Base-by-base conservation (phyloP, 495 filamentous ascomycete genomes). In the Amniculicola lignicola region DNA sequence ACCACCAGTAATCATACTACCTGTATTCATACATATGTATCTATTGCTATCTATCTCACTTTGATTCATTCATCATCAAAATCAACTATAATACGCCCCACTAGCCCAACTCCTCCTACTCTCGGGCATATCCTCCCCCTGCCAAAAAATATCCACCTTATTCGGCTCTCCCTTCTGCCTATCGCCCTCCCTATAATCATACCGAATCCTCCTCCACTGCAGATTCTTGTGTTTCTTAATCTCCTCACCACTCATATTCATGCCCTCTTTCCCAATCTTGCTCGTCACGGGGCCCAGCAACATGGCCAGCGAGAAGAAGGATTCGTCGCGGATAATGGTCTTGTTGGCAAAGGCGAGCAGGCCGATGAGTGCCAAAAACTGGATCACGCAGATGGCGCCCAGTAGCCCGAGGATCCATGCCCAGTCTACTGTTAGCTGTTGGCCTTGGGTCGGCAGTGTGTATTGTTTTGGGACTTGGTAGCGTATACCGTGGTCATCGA, bases 111-210 rank as follows among this genome's bases (percentile, higher is more conserved):
- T 55, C 28, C 51, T 35, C 35, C 51, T 50, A 3, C 14, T 15
- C 38, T 56, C 58, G n/a, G 28, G 9, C 25, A 29, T 39, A 61
- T 61, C 58, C 23, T 39, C 51, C 14, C 58, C 58, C 44, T 61
- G 36, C 15, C 50, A 61, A 25, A 55, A 55, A 11, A 61, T 61
- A 40, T 56, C 51, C 24, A 61, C 58, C 45, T 55, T 25, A 33
- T 61, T 61, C 19, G 58, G 58, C 38, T 61, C 58, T n/a, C 58
- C 58, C n/a, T n/a, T n/a, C n/a, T 61, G 22, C 44, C 45, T 54
- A n/a, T n/a, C n/a, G 16, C 62, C 60, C 35, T 65, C 62, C 33
- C 53, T 29, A 42, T 61, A 65, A 51, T 55, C 62, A 47, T 65
- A 65, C 42, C 48, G 29, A 4, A 65, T 59, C 43, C 47, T 53